These are phyloP conservation scores for Penicillium polonicum DNA, from an alignment of 2,329 filamentous ascomycete species.

Conservation along the genomic window DNA sequence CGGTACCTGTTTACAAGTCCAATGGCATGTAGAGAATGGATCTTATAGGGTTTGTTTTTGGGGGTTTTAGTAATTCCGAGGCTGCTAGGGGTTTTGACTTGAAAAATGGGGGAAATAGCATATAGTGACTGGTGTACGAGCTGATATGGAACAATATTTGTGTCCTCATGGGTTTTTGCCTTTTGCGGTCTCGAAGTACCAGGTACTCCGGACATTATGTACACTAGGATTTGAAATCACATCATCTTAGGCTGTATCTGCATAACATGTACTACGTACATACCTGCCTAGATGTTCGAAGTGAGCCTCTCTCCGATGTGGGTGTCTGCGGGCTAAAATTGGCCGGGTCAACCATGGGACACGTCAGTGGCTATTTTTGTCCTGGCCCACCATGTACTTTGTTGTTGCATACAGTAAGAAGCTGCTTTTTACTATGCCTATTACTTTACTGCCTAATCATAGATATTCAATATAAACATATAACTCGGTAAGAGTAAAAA, in stretches of 20 bases:
- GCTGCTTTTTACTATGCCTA: neutral
- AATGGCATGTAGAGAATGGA: neutral
- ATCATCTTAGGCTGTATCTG: neutral
- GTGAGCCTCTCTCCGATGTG: slow-evolving; percentile 8
- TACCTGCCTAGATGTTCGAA: neutral
- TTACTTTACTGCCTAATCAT: neutral
- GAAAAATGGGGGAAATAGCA: neutral
- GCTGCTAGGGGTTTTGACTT: neutral
- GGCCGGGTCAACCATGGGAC: slow-evolving; percentile 22
- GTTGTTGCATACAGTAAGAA: neutral
- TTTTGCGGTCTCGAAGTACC: neutral
- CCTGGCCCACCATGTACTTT: slow-evolving; percentile 1
- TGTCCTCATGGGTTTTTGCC: neutral
- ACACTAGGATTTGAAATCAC: neutral
- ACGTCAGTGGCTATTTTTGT: slow-evolving; percentile 19
- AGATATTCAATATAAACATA: neutral
- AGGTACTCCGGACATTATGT: neutral
- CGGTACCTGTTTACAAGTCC: neutral
- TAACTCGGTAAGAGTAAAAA: too few species aligned
- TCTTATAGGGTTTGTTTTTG: neutral
- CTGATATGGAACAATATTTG: too few species aligned
- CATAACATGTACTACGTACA: neutral
- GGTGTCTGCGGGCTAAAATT: slow-evolving; percentile 17
- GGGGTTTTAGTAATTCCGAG: neutral
- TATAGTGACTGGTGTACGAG: neutral